Evolutionary conservation across 257 asterid genomes (phyloP).

Genomic region (Salvia splendens): DNA sequence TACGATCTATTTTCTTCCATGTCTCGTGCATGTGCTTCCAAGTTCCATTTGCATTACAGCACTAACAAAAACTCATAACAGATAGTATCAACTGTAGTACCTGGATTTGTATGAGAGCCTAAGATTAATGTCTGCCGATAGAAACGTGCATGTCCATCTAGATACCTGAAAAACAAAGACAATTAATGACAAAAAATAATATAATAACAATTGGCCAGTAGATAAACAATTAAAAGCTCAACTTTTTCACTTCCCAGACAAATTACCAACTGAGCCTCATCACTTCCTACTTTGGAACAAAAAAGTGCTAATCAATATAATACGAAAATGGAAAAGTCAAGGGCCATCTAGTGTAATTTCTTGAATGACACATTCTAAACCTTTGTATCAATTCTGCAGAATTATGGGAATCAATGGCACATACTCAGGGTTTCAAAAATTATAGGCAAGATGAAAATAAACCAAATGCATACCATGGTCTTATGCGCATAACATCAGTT

Average conservation of each 20-base stretch:
- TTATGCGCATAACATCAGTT: slow-evolving; percentile 90
- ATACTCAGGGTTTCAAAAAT: slow-evolving; percentile 1
- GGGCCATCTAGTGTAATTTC: background rate
- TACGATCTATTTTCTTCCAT: background rate
- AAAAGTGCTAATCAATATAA: slow-evolving; percentile 4
- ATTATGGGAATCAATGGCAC: background rate
- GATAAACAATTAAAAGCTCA: slow-evolving; percentile 11
- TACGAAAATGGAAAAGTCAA: background rate
- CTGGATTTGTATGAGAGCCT: slow-evolving; percentile 87
- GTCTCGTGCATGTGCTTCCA: slow-evolving; percentile 1
- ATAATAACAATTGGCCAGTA: slow-evolving; percentile 18
- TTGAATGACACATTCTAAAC: background rate
- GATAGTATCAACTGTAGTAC: slow-evolving; percentile 38
- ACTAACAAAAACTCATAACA: slow-evolving; percentile 18
- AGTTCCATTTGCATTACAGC: slow-evolving; percentile 12
- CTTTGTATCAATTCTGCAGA: background rate
- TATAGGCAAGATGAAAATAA: slow-evolving; percentile 11
- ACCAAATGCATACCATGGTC: slow-evolving; percentile 71
- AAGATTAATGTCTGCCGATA: slow-evolving; percentile 86
- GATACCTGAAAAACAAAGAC: slow-evolving; percentile 55
- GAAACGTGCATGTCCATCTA: slow-evolving; percentile 84
- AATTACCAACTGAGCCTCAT: slow-evolving; percentile 8
- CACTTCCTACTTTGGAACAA: slow-evolving; percentile 8
- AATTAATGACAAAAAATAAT: slow-evolving; percentile 21
- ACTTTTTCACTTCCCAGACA: slow-evolving; percentile 17